Conservation (phyloP, 2,329 filamentous ascomycete genomes). For the Chalaropsis thielavioides region DNA sequence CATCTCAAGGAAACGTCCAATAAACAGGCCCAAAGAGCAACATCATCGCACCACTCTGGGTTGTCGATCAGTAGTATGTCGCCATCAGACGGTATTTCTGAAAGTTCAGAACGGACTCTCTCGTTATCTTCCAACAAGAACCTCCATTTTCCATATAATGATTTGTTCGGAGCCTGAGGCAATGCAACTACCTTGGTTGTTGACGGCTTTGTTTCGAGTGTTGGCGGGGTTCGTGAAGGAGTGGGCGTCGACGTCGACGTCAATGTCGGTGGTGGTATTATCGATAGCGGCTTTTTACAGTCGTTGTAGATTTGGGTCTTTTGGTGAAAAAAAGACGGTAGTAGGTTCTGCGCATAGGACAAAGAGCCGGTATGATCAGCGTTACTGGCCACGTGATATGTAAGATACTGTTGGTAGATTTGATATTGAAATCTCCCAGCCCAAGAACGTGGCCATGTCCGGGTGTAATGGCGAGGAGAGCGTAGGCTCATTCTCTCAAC, state of each 20-base stretch:
- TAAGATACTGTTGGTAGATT: not conserved
- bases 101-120: constrained; percentile 6
- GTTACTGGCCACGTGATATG: not conserved
- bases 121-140: constrained; percentile 14
- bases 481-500: constrained; percentile 14
- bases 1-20: constrained; percentile 13
- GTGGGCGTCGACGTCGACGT: not conserved
- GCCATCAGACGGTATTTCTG: not conserved
- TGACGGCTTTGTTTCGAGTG: not conserved
- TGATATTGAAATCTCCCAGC: not conserved
- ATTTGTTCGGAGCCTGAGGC: constrained; percentile 3
- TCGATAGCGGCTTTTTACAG: not conserved
- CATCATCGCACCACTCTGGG: constrained; percentile 11
- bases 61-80: constrained; percentile 9
- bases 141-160: constrained; percentile 13
- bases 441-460: constrained; percentile 11
- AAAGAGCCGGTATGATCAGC: not conserved
- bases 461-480: constrained; percentile 6
- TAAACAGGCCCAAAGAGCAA: constrained; percentile 14
- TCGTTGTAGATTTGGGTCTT: not conserved
- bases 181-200: not conserved
- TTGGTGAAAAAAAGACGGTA: not conserved
- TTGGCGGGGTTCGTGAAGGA: not conserved
- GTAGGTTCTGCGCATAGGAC: not conserved
- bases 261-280: not conserved